Evolutionary conservation across 1,139 yeast genomes (phyloP), one percentile per base, ranked within the genome.

Genomic region (Suhomyces taliae): DNA sequence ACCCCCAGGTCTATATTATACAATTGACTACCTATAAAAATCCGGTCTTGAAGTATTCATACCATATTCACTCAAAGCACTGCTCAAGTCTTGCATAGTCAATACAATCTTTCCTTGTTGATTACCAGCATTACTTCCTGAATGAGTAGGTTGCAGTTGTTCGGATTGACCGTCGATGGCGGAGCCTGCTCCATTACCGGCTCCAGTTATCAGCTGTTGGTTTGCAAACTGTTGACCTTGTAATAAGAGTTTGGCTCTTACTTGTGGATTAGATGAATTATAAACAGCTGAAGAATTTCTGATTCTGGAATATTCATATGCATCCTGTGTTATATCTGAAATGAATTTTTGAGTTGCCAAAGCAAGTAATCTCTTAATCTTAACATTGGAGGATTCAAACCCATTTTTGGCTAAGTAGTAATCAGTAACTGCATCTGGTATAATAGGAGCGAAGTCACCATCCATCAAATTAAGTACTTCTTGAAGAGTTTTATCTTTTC

Each of bases 351-450:
- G 99, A 0, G 99, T 91, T 0, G 99, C 98, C 48, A 95, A 73
- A 0, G 98, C 98, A 45, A 95, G 72, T 39, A 95, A 72, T 47
- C 98, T 76, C 61, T 91, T 90, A 52, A 93, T 86, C 50, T 91
- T 80, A 8, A 82, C 70, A 59, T 90, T 96, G 35, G 85, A 79
- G 27, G 95, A 82, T 50, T 86, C 89, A 59, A 95, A 85, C 37
- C 99, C 99, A 51, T 91, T 87, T 60, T 87, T 87, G 24, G 91
- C 85, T 43, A 95, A 71, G 60, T 93, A 93, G 65, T 90, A 93
- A 61, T 93, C 98, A 0, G 97, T 89, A n/a, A 95, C 98, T 0
- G 96, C 95, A 63, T 95, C 99, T 0, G 99, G 99, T 39, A 95
- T 93, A 37, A 95, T 87, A 1, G 99, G 99, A 2, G 97, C 90